phyloP scores from a whole-genome alignment of 2,329 filamentous ascomycete genomes.

The Fulvia fulva region DNA sequence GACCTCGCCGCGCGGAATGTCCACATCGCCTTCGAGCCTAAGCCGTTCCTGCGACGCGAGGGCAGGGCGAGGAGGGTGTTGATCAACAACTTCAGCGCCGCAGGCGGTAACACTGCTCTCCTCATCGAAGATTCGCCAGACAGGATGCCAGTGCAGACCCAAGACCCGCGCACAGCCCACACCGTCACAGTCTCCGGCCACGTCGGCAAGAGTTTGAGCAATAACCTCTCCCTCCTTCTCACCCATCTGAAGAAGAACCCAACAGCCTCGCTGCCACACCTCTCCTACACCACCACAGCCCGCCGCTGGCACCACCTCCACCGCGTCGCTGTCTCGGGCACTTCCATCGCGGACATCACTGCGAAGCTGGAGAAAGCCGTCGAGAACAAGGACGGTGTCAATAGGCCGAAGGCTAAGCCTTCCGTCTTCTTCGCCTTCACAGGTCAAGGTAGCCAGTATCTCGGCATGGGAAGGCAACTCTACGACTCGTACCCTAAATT shows the following conservation, averaged over 20 bases:
- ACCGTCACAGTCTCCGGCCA: slow-evolving; percentile 23
- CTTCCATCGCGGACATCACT: neutral
- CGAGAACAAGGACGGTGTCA: slow-evolving; percentile 26
- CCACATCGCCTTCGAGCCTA: slow-evolving; percentile 1
- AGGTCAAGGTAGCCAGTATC: slow-evolving; percentile 21
- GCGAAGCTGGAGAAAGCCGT: slow-evolving; percentile 29
- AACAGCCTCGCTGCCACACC: slow-evolving; percentile 1
- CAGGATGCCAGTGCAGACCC: too few species aligned
- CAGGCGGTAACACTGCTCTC: slow-evolving; percentile 36
- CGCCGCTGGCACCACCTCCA: slow-evolving; percentile 22
- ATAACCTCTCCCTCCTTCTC: slow-evolving; percentile 7
- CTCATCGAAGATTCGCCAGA: slow-evolving; percentile 25
- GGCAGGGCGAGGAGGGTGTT: neutral
- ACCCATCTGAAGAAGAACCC: slow-evolving; percentile 1
- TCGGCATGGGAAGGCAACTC: slow-evolving; percentile 21
- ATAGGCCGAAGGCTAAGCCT: slow-evolving; percentile 24
- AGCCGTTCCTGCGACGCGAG: slow-evolving; percentile 1
- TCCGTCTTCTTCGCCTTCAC: slow-evolving; percentile 15
- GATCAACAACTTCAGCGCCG: slow-evolving; percentile 39
- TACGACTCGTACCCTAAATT: slow-evolving; percentile 10
- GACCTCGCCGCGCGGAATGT: slow-evolving; percentile 4
- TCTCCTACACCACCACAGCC: slow-evolving; percentile 26
- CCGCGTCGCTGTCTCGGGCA: slow-evolving; percentile 10
- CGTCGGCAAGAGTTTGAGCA: slow-evolving; percentile 15
- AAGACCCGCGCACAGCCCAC: slow-evolving; percentile 1